Evolutionary conservation across 2,329 filamentous ascomycete genomes (phyloP).

Genomic region (Immersiporthe knoxdaviesiana): DNA sequence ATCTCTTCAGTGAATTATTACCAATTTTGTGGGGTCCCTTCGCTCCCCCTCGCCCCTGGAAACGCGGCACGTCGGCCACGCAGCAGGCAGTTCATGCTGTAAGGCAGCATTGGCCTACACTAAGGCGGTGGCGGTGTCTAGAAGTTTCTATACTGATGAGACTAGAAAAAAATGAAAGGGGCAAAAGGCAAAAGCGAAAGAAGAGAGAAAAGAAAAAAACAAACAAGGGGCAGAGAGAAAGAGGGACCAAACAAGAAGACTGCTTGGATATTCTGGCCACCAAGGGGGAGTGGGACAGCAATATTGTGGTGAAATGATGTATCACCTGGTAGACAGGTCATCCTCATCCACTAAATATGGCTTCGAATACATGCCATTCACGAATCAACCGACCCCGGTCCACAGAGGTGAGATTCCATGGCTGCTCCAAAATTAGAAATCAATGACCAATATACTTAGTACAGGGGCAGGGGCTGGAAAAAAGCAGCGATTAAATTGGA

Average conservation of each 20-base stretch:
- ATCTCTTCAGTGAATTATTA: background rate
- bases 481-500: background rate
- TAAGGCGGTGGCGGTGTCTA: background rate
- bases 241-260: too few relatives aligned
- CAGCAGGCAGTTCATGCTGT: background rate
- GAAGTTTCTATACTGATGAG: background rate
- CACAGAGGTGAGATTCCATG: too few relatives aligned
- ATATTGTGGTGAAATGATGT: background rate
- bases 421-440: background rate
- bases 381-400: too few relatives aligned
- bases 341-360: too few relatives aligned
- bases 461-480: background rate
- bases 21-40: background rate
- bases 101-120: background rate
- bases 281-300: background rate
- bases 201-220: background rate
- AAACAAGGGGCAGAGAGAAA: background rate
- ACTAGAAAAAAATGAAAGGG: background rate
- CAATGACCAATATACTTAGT: background rate
- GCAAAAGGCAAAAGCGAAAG: too few relatives aligned
- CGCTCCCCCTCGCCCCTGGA: background rate
- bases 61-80: too few relatives aligned
- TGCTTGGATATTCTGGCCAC: too few relatives aligned
- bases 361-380: too few relatives aligned
- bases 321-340: too few relatives aligned